Conservation (phyloP, 306 rosid species). For the Fragaria vesca region DNA sequence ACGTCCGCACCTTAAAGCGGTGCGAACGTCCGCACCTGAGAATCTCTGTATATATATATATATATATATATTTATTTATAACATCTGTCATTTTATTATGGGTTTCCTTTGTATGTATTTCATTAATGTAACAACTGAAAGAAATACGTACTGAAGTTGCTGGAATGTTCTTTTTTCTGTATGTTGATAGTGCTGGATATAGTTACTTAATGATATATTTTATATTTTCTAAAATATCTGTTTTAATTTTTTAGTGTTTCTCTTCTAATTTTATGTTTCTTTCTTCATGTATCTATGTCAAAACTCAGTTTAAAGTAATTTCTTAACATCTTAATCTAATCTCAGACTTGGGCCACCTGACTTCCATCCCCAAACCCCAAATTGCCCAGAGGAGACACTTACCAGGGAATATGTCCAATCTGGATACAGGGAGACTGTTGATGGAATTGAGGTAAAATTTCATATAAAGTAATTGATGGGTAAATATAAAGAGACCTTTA, state of each 20-base stretch:
- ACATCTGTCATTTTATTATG: background rate
- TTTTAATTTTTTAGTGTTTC: background rate
- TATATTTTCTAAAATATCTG: background rate
- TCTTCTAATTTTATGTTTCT: background rate
- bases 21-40: no score
- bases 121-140: background rate
- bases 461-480: background rate
- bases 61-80: background rate
- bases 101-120: background rate
- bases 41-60: no score
- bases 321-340: conserved; percentile 28
- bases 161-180: background rate
- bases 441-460: conserved; percentile 78
- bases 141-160: background rate
- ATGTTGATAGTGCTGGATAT: background rate
- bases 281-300: background rate
- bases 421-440: conserved; percentile 88
- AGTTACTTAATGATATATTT: background rate
- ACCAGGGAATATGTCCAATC: conserved; percentile 73
- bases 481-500: background rate
- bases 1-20: no score
- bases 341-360: conserved; percentile 95
- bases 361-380: conserved; percentile 73
- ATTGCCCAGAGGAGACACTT: conserved; percentile 88
- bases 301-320: conserved; percentile 4